Conservation (phyloP, 495 filamentous ascomycete species). For the Talaromyces thailandensis region DNA sequence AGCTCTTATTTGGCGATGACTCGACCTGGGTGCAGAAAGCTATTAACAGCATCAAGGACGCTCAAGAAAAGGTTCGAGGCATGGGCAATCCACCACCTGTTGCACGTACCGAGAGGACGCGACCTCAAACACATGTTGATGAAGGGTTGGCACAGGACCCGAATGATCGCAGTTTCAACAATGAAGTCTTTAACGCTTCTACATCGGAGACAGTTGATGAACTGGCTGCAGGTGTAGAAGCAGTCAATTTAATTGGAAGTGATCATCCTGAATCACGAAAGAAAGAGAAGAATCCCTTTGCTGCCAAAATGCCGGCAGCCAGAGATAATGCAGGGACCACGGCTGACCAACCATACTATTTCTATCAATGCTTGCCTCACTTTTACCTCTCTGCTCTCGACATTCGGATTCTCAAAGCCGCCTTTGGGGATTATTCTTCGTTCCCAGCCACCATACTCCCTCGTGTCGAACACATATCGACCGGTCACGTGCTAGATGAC, state of each 20-base stretch:
- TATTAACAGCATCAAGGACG: slow-evolving; percentile 56
- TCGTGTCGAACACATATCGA: slow-evolving; percentile 83
- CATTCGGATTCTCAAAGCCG: slow-evolving; percentile 86
- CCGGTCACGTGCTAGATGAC: slow-evolving; percentile 86
- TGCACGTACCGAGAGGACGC: slow-evolving; percentile 34
- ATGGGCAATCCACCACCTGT: slow-evolving; percentile 62
- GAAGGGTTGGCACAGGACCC: slow-evolving; percentile 19
- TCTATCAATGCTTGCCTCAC: slow-evolving; percentile 84
- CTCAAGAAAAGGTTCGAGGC: slow-evolving; percentile 61
- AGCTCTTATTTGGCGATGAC: slow-evolving; percentile 88
- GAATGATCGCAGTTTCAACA: too few relatives aligned
- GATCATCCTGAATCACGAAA: slow-evolving; percentile 16
- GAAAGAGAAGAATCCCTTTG: slow-evolving; percentile 18
- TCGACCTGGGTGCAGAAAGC: slow-evolving; percentile 86
- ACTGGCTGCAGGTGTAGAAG: slow-evolving; percentile 21
- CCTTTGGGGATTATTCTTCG: slow-evolving; percentile 71
- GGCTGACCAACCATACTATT: slow-evolving; percentile 53
- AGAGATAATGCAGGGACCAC: neutral
- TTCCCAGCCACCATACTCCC: slow-evolving; percentile 91
- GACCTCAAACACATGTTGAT: slow-evolving; percentile 36
- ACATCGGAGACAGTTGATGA: slow-evolving; percentile 4
- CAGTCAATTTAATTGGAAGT: slow-evolving; percentile 14
- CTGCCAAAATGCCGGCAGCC: neutral
- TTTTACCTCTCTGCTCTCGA: slow-evolving; percentile 91
- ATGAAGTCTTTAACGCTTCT: neutral